These are phyloP conservation scores for Eragrostis tef DNA, from an alignment of 202 grass and related monocot species.

Conservation along the genomic window DNA sequence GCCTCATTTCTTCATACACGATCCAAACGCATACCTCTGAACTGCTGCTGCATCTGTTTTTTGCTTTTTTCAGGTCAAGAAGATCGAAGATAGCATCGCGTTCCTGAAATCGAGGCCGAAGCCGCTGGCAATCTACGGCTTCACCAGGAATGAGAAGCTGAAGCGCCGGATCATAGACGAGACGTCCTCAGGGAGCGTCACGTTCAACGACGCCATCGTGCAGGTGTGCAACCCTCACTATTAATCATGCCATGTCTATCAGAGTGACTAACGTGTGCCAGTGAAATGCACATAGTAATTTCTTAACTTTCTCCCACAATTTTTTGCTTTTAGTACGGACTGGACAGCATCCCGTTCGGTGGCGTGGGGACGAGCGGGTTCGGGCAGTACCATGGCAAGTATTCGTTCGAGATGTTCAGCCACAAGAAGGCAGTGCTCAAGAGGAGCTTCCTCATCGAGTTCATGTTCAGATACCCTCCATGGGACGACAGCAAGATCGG, in stretches of 20 bases:
- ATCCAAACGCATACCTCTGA: not conserved
- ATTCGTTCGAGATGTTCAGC: constrained; percentile 83
- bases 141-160: constrained; percentile 66
- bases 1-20: not conserved
- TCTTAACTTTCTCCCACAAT: not conserved
- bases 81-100: constrained; percentile 73
- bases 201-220: constrained; percentile 75
- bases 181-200: constrained; percentile 77
- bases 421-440: constrained; percentile 82
- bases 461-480: constrained; percentile 78
- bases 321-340: constrained; percentile 45
- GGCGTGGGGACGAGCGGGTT: constrained; percentile 73
- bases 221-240: constrained; percentile 47
- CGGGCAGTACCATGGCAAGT: constrained; percentile 93
- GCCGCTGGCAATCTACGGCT: constrained; percentile 73
- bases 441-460: constrained; percentile 67
- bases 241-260: not conserved
- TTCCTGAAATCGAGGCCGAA: constrained; percentile 69
- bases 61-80: constrained; percentile 53
- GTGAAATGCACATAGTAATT: not conserved
- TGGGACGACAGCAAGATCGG: constrained; percentile 61
- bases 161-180: constrained; percentile 60
- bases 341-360: constrained; percentile 72
- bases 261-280: not conserved
- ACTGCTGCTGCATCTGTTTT: not conserved